Evolutionary conservation across 345 rosid species (phyloP), one percentile per base, ranked within the genome.

Genomic region (Punica granatum): DNA sequence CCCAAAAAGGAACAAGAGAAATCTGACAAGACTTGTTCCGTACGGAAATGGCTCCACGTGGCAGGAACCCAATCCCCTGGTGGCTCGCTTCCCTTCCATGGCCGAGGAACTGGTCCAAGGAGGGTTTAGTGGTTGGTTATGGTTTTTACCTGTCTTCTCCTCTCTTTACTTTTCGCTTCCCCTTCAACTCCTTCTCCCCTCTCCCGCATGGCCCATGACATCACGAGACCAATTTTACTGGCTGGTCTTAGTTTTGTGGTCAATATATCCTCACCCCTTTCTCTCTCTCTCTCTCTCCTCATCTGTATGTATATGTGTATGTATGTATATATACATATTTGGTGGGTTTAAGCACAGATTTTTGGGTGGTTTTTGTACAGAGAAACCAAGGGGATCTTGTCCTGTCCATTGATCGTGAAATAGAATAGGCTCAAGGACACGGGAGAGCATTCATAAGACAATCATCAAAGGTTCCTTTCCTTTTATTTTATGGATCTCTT

Each of bases 291-390:
- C 14, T 53, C 14, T 9, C 13, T 26, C 32, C 60, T 11, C 14
- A 7, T 12, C 0, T 54, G 13, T 54, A 11, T 56, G 26, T n/a
- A n/a, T n/a, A n/a, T n/a, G n/a, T n/a, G n/a, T n/a, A n/a, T n/a
- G n/a, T n/a, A n/a, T n/a, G n/a, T n/a, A n/a, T n/a, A n/a, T n/a
- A n/a, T n/a, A n/a, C 13, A 56, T 56, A 56, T 56, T 56, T 28
- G 34, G 61, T 56, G 61, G 61, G 61, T 56, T 56, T 56, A 56
- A 56, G 61, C 61, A 56, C 34, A 28, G 61, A 26, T 56, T 56
- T 54, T 56, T 56, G 61, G 33, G 61, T 56, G 61, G 33, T 26
- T 56, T 56, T 28, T 56, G 61, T 26, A 28, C 61, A 56, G 61
- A 56, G 61, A 28, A 56, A 56, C 19, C 61, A 56, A 26, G 60